Evolutionary conservation across 306 rosid species (phyloP), one percentile per base, ranked within the genome.

Genomic region (Begonia fuchsioides): DNA sequence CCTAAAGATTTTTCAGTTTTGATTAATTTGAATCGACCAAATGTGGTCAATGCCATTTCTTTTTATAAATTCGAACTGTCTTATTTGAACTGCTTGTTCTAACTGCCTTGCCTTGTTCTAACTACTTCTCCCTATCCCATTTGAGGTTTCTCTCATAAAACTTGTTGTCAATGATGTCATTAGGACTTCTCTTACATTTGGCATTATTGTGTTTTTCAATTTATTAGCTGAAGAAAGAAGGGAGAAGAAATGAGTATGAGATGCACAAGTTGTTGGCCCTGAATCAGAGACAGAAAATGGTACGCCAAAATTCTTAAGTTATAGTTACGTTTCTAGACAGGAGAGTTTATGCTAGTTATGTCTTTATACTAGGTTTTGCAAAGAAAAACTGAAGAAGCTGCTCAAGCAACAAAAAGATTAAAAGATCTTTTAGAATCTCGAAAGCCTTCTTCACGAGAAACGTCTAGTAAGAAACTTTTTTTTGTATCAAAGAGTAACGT

Each of bases 241-340:
- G 98, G 48, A 77, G 94, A 60, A 82, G 94, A 77, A 92, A 82
- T 26, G 98, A 92, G 67, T 85, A 85, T 39, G 98, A 92, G 79
- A 85, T 82, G 96, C 98, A 82, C 55, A 92, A 92, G 73, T 71
- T 92, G 35, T 39, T 81, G 56, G 96, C 96, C 9, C 68, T 92
- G 76, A 92, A 92, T 73, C 98, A 85, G 69, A 79, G 94, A 66
- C 95, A 86, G 77, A 92, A 85, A 69, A 82, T 82, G 98, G 96
- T 92, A 44, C 49, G 73, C 10, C 12, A 41, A 10, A n/a, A n/a
- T n/a, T 41, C 12, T n/a, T 41, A 2, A 10, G 45, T 41, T 41
- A 41, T n/a, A 10, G 12, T 10, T 41, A 6, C 8, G 13, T 41
- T 41, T n/a, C 18, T 69, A 10, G 44, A 39, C 15, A 49, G 55